These are phyloP conservation scores for Macroventuria anomochaeta DNA, from an alignment of 2,329 filamentous ascomycete species.

Conservation along the genomic window DNA sequence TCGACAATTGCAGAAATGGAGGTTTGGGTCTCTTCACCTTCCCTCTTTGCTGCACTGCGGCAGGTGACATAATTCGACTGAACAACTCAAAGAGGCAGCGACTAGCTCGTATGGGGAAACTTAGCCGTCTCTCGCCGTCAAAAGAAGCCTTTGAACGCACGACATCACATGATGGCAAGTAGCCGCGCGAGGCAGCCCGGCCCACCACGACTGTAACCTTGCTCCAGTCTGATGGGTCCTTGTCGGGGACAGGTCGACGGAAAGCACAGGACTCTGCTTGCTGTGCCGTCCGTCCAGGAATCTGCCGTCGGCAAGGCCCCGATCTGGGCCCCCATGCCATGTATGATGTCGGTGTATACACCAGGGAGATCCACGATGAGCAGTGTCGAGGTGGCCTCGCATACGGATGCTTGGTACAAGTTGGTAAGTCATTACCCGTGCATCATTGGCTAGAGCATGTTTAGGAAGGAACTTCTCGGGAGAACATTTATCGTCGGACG, in stretches of 20 bases:
- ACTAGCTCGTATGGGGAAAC: constrained; percentile 2
- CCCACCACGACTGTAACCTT: constrained; percentile 6
- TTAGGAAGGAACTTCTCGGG: background rate
- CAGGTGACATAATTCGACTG: constrained; percentile 8
- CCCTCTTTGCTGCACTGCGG: background rate
- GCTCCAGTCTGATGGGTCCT: constrained; percentile 6
- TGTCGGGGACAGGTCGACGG: no score
- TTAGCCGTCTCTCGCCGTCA: constrained; percentile 5
- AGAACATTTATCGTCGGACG: background rate
- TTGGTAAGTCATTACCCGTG: background rate
- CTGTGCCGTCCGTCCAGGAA: background rate
- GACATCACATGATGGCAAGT: constrained; percentile 4
- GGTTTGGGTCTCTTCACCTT: background rate
- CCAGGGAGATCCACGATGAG: constrained; percentile 1
- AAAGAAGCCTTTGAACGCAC: constrained; percentile 11
- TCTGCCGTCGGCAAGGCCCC: background rate
- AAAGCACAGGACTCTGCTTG: background rate
- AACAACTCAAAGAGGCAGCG: background rate
- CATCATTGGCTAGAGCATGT: background rate
- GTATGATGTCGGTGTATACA: background rate
- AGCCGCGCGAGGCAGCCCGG: constrained; percentile 8
- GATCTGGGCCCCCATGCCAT: constrained; percentile 2
- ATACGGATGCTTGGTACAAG: background rate
- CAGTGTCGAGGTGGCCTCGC: background rate
- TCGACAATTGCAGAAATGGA: background rate